These are phyloP conservation scores for Scutellaria galericulata DNA, from an alignment of 257 asterid species.

Conservation along the genomic window DNA sequence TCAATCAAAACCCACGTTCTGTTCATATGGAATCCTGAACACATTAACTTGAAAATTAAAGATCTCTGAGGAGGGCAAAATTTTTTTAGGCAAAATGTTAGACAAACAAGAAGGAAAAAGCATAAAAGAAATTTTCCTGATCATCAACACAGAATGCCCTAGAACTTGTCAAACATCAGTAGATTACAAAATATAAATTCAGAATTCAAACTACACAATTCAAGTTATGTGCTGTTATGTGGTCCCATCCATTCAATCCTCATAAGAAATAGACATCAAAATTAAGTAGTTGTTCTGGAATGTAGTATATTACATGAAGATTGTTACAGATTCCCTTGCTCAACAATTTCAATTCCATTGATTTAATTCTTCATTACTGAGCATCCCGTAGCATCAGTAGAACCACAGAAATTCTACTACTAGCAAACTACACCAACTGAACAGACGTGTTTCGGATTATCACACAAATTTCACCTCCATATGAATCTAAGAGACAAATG, in stretches of 20 bases:
- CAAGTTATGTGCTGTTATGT: not conserved
- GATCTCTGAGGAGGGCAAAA: not conserved
- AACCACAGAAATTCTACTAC: not conserved
- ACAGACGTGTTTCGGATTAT: constrained; percentile 4
- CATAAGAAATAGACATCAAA: not conserved
- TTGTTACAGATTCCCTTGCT: not conserved
- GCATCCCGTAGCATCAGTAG: no score
- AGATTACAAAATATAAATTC: not conserved
- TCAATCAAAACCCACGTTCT: not conserved
- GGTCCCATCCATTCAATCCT: not conserved
- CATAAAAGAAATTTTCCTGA: not conserved
- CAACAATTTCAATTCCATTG: not conserved
- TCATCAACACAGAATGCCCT: not conserved
- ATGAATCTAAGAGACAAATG: not conserved
- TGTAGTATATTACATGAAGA: not conserved
- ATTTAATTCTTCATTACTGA: no score
- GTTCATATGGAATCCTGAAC: not conserved
- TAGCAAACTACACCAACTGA: constrained; percentile 22
- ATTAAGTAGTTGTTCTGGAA: not conserved
- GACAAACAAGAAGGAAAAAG: not conserved
- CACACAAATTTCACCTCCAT: constrained; percentile 7
- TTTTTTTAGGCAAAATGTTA: not conserved
- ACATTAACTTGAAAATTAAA: not conserved
- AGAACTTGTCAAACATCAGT: not conserved
- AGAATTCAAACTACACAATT: not conserved